phyloP scores from a whole-genome alignment of 2,329 filamentous ascomycete genomes.

The Verticillium nubilum region DNA sequence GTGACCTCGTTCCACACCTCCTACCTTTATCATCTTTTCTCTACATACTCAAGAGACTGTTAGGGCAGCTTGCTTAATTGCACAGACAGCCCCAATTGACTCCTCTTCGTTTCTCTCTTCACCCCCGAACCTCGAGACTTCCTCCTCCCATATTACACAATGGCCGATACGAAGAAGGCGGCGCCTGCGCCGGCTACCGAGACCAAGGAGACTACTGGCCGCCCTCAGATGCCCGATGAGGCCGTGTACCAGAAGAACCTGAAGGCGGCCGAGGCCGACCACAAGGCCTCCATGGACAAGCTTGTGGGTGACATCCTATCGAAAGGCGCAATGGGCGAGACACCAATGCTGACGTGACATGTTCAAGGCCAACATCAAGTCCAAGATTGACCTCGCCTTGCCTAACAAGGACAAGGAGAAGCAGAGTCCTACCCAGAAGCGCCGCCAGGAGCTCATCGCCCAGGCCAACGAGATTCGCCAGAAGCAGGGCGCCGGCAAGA shows the following conservation, averaged over 20 bases:
- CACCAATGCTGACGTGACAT: constrained; percentile 5
- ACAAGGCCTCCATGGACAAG: constrained; percentile 66
- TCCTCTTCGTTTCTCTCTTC: constrained; percentile 11
- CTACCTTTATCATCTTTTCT: neutral
- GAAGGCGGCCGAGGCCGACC: constrained; percentile 79
- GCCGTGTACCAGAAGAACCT: constrained; percentile 75
- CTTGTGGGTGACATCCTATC: constrained; percentile 27
- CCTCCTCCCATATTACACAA: constrained; percentile 17
- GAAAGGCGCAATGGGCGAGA: neutral
- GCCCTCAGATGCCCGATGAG: constrained; percentile 84
- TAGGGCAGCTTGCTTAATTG: constrained; percentile 3
- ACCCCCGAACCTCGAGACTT: constrained; percentile 4
- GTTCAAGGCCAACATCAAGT: constrained; percentile 72
- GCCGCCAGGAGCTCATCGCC: constrained; percentile 76
- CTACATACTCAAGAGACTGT: neutral
- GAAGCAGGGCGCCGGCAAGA: constrained; percentile 85
- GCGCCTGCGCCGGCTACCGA: constrained; percentile 36
- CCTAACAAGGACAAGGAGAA: constrained; percentile 71
- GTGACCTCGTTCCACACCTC: neutral
- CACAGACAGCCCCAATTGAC: constrained; percentile 6
- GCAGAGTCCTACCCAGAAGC: constrained; percentile 74
- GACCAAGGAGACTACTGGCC: constrained; percentile 38
- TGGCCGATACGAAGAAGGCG: constrained; percentile 45
- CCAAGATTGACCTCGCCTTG: constrained; percentile 78
- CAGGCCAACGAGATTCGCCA: constrained; percentile 79